Conservation (phyloP, 257 asterid species). For the Solanum acaule region DNA sequence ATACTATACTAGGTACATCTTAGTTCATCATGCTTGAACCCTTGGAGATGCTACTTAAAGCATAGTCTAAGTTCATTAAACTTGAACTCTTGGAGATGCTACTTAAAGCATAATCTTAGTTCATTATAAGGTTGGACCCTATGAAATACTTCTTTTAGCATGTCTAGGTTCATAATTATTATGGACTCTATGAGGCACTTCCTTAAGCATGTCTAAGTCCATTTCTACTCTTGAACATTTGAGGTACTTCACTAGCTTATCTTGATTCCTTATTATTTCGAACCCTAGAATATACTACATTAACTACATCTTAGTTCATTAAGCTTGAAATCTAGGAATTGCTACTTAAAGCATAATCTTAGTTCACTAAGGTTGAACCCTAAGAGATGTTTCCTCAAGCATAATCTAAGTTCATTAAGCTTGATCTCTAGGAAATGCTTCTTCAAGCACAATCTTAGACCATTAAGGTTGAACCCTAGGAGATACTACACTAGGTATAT, state of each 20-base stretch:
- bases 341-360: too few species aligned
- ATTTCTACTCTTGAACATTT: not conserved
- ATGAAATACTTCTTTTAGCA: not conserved
- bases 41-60: not conserved
- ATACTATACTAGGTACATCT: not conserved
- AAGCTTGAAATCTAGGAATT: too few species aligned
- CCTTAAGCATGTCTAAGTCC: not conserved
- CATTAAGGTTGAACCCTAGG: too few species aligned
- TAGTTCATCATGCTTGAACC: not conserved
- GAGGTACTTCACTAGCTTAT: not conserved
- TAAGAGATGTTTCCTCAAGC: not conserved
- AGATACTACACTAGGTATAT: too few species aligned
- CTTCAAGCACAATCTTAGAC: too few species aligned
- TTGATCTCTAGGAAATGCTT: too few species aligned
- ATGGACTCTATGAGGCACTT: not conserved
- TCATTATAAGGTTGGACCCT: not conserved
- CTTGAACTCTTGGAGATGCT: not conserved
- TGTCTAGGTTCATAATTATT: not conserved
- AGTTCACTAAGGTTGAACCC: too few species aligned
- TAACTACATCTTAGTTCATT: not conserved
- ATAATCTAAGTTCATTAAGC: not conserved
- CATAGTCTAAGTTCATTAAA: not conserved
- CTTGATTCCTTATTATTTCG: not conserved
- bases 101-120: not conserved
- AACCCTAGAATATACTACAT: not conserved